A percentile compares a stretch with the other conserved stretches of the same genome.
Evolutionary conservation across 352 stramenopile genomes (phyloP).

Genomic region (Blastocystis sp.): DNA sequence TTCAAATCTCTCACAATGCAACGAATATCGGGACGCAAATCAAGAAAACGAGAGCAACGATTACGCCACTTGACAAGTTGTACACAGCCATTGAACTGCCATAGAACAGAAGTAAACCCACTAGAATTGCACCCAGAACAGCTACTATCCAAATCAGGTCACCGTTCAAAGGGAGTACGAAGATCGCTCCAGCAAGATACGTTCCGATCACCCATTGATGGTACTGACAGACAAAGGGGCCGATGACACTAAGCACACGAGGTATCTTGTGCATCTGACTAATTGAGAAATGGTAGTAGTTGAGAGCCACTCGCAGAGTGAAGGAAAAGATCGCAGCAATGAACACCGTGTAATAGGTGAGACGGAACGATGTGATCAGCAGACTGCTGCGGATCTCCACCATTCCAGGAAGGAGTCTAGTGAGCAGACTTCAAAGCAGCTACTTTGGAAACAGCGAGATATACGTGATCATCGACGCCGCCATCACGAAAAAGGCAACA

Average conservation of each 20-base stretch:
- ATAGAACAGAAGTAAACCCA: not conserved
- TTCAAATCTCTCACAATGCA: not conserved
- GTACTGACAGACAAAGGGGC: constrained; percentile 36
- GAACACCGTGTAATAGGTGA: not conserved
- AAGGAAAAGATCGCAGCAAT: constrained; percentile 13
- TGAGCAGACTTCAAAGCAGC: not conserved
- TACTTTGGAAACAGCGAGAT: not conserved
- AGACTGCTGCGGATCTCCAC: not conserved
- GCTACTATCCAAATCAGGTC: not conserved
- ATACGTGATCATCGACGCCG: constrained; percentile 22
- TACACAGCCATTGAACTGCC: not conserved
- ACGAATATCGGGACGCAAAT: not conserved
- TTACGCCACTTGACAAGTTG: not conserved
- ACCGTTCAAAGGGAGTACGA: not conserved
- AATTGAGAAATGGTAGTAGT: constrained; percentile 56
- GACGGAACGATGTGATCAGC: not conserved
- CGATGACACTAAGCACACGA: not conserved
- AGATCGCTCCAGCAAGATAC: not conserved
- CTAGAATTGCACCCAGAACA: not conserved
- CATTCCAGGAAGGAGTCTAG: constrained; percentile 16
- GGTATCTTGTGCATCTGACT: constrained; percentile 3
- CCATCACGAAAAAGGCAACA: constrained; percentile 22
- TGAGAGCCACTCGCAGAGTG: not conserved
- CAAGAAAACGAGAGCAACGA: constrained; percentile 10
- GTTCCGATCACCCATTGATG: constrained; percentile 34